Conservation (phyloP, 805 yeast species). For the Lipomyces mesembrius region DNA sequence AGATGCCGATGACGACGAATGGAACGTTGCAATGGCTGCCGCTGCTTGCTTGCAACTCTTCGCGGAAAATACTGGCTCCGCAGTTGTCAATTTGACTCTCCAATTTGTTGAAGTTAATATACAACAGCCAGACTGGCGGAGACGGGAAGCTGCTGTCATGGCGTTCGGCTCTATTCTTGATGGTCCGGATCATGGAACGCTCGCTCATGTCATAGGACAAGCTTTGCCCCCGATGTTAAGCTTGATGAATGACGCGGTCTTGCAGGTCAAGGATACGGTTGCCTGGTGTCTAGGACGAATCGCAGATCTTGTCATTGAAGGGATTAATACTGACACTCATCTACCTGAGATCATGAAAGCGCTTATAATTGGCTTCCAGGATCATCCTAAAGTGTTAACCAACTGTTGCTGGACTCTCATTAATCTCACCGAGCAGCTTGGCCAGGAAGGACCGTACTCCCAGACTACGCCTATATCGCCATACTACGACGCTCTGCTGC, state of each 20-base stretch:
- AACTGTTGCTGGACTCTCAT: conserved; percentile 98
- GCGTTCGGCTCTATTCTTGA: conserved; percentile 97
- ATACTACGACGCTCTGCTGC: conserved; percentile 71
- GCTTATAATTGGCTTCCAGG: conserved; percentile 77
- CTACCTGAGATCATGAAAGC: conserved; percentile 76
- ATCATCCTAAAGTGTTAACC: conserved; percentile 91
- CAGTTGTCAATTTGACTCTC: conserved; percentile 83
- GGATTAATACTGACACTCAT: conserved; percentile 67
- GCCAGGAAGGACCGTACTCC: conserved; percentile 53
- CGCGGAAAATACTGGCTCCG: conserved; percentile 87
- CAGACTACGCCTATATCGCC: conserved; percentile 70
- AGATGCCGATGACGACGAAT: conserved; percentile 86
- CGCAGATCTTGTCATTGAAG: conserved; percentile 81
- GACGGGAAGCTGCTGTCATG: conserved; percentile 97
- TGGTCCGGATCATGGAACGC: conserved; percentile 58
- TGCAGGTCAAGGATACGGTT: conserved; percentile 94
- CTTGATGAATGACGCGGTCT: conserved; percentile 71
- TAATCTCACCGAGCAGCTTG: conserved; percentile 83
- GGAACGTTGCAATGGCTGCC: conserved; percentile 99
- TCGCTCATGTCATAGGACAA: conserved; percentile 70
- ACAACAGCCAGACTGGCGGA: conserved; percentile 68
- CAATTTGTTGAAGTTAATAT: conserved; percentile 81
- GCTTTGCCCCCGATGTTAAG: conserved; percentile 79
- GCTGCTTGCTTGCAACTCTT: conserved; percentile 94
- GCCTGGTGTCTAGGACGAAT: conserved; percentile 98